Base-by-base conservation (phyloP, 805 yeast genomes). In the Starmerella khaoyaiensis region DNA sequence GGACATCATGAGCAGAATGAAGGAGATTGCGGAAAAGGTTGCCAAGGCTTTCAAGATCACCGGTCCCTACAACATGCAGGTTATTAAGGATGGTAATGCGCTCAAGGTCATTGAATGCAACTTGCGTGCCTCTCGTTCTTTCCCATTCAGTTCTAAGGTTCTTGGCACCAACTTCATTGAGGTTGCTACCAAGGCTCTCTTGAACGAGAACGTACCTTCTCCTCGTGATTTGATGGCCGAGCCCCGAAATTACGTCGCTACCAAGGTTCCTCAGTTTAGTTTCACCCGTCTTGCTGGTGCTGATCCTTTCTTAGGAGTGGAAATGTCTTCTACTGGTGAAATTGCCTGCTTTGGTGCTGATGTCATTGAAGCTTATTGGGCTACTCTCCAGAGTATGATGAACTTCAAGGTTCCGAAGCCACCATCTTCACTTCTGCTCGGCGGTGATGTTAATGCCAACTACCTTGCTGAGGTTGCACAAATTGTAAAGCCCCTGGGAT, bases 311-410 rank as follows among this genome's bases (percentile, higher is more conserved):
- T 69, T 90, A 57, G 98, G 98, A 47, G 98, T 90, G 49, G 99
- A 90, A 67, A 90, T 90, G 99, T 78, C 97, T 5, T 86, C 97
- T 10, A 90, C 99, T 36, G 99, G 99, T 62, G 99, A 90, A 65
- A 80, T 90, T 58, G 98, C 98, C 21, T 81, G 95, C 58, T 90
- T 90, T 58, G 99, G 99, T 52, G 67, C 67, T 45, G 78, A 82
- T 60, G 60, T 79, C 45, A 53, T 70, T 39, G 97, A 90, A 63
- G 94, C 97, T 24, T 90, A 90, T 71, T 90, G 97, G 97, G 79
- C 96, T 31, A 78, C 97, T 12, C 74, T 87, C 53, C 96, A 90
- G 69, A 72, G 94, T 35, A 84, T 94, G 28, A 90, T 86, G 96
- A 87, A 87, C 71, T 90, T 90, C 75, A 71, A 81, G 54, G 73